phyloP scores from a whole-genome alignment of 208 protist species.

The Kentomonas sorsogonicus region DNA sequence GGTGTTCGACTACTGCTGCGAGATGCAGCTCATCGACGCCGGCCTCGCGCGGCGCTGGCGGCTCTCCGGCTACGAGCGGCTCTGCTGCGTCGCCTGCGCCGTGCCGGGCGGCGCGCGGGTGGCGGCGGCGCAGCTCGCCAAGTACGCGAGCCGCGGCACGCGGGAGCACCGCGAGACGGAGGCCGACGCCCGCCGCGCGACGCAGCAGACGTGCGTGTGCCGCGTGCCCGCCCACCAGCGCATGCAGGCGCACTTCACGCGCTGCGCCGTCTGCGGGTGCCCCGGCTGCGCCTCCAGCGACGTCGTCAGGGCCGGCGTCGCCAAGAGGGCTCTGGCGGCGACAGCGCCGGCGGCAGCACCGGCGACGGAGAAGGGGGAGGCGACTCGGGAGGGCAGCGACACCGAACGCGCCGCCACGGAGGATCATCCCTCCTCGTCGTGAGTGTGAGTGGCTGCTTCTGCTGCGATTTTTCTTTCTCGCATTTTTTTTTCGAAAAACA shows the following conservation, averaged over 20 bases:
- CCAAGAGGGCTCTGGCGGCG: not conserved
- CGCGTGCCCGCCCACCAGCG: conserved; percentile 66
- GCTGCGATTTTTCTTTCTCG: not conserved
- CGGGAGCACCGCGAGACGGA: conserved; percentile 1
- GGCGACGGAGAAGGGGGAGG: too few relatives aligned
- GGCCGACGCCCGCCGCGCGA: not conserved
- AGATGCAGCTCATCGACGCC: conserved; percentile 82
- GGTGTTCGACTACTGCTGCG: conserved; percentile 80
- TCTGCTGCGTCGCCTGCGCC: conserved; percentile 79
- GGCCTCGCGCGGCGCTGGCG: conserved; percentile 70
- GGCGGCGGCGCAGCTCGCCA: conserved; percentile 49
- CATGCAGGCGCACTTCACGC: conserved; percentile 40
- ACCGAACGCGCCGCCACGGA: too few relatives aligned
- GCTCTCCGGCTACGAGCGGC: conserved; percentile 74
- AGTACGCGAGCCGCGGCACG: conserved; percentile 24
- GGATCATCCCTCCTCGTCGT: too few relatives aligned
- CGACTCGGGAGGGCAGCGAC: too few relatives aligned
- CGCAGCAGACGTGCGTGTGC: conserved; percentile 53
- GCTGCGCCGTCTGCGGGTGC: conserved; percentile 78
- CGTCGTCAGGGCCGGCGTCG: not conserved
- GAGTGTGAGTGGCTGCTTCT: not conserved
- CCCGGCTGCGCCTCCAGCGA: conserved; percentile 51
- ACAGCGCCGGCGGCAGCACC: too few relatives aligned
- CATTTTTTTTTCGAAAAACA: not conserved
- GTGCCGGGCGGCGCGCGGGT: conserved; percentile 62